These are phyloP conservation scores for Fusarium lyarnte DNA, from an alignment of 2,329 filamentous ascomycete species.

Conservation along the genomic window DNA sequence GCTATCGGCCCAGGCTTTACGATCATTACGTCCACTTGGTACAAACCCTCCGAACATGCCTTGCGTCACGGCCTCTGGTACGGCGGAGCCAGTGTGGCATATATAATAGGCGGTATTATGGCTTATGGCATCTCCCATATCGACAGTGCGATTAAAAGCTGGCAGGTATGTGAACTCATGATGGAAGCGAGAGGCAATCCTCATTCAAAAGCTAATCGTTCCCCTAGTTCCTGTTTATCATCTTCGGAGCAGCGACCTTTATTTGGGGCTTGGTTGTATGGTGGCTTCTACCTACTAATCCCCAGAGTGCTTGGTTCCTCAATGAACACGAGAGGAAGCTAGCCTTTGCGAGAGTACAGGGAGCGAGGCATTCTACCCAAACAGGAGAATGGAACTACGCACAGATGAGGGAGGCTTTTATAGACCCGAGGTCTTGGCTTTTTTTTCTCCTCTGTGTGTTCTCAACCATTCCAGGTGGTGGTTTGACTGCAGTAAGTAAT, in stretches of 20 bases:
- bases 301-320: not conserved
- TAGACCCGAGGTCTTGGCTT: not conserved
- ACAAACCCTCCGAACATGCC: not conserved
- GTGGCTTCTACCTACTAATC: not conserved
- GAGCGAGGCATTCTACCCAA: not conserved
- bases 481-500: not conserved
- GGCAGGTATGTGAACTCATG: not conserved
- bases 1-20: not conserved
- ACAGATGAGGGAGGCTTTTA: not conserved
- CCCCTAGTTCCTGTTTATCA: not conserved
- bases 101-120: not conserved
- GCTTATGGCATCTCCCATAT: not conserved
- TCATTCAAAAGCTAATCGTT: not conserved
- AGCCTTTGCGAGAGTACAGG: not conserved
- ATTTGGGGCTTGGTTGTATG: not conserved
- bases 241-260: not conserved
- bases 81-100: not conserved
- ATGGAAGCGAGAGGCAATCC: not conserved
- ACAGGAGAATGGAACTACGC: not conserved
- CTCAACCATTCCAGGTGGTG: not conserved
- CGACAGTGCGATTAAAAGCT: not conserved
- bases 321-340: not conserved
- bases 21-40: not conserved
- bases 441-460: not conserved
- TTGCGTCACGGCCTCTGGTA: not conserved